Conservation (phyloP, 495 filamentous ascomycete species). For the Penicillium fimorum region DNA sequence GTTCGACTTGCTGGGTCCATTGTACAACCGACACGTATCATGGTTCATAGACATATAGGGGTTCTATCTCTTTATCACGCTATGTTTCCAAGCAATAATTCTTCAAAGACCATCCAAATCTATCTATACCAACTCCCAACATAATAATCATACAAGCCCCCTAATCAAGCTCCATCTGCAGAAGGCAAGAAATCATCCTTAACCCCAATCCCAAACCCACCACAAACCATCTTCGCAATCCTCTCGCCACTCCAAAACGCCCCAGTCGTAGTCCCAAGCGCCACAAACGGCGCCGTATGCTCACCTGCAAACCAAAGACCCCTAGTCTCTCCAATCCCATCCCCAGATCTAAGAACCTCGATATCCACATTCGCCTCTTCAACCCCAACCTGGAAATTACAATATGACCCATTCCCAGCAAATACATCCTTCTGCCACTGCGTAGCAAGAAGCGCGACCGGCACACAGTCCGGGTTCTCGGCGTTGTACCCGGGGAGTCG, state of each 20-base stretch:
- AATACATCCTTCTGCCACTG: conserved; percentile 80
- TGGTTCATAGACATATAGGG: not conserved
- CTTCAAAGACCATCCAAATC: not conserved
- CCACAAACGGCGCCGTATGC: conserved; percentile 88
- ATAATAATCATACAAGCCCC: not conserved
- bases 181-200: conserved; percentile 43
- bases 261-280: conserved; percentile 81
- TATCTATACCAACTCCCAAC: not conserved
- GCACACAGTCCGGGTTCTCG: conserved; percentile 55
- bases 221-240: conserved; percentile 64
- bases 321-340: conserved; percentile 60
- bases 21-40: not conserved
- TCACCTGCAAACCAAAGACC: conserved; percentile 92
- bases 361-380: conserved; percentile 68
- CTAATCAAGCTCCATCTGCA: conserved; percentile 2
- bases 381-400: conserved; percentile 81
- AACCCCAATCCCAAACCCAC: conserved; percentile 31
- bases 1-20: not conserved
- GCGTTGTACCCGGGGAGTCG: conserved; percentile 64
- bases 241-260: conserved; percentile 91
- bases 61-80: not conserved
- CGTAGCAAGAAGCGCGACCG: conserved; percentile 63
- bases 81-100: not conserved
- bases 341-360: conserved; percentile 57
- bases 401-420: conserved; percentile 87